A percentile compares a stretch with the other conserved stretches of the same genome.
These are phyloP conservation scores for Hirsutella minnesotensis DNA, from an alignment of 2,329 filamentous ascomycete genomes.

Conservation along the genomic window DNA sequence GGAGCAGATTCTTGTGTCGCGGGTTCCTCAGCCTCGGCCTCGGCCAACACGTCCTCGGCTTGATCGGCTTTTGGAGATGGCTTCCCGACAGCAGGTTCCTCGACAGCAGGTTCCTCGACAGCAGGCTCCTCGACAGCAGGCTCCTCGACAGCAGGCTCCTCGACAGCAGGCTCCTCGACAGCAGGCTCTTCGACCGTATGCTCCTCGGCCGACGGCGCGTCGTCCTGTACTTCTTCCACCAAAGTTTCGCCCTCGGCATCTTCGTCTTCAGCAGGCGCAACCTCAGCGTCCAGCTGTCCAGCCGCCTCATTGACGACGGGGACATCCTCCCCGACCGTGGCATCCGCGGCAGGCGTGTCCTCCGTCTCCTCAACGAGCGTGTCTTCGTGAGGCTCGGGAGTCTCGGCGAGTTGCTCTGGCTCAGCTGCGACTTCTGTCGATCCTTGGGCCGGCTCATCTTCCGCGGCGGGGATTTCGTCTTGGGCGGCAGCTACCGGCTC, in stretches of 20 bases:
- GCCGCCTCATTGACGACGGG: background rate
- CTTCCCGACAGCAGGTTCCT: background rate
- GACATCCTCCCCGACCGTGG: background rate
- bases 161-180: background rate
- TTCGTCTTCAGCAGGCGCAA: background rate
- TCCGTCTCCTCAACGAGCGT: too few species aligned
- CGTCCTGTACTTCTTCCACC: background rate
- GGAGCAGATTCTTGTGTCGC: too few species aligned
- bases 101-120: background rate
- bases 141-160: background rate
- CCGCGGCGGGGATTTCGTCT: background rate
- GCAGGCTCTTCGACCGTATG: conserved; percentile 1
- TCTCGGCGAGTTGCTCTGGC: too few species aligned
- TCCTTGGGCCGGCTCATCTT: background rate
- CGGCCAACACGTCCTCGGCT: background rate
- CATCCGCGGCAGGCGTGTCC: too few species aligned
- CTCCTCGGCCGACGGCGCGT: too few species aligned
- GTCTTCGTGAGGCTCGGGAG: too few species aligned
- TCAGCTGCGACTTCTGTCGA: background rate
- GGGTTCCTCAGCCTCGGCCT: background rate
- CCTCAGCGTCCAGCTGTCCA: background rate
- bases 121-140: background rate
- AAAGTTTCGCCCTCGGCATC: background rate
- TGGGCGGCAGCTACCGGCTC: background rate
- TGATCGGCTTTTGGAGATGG: background rate